These are phyloP conservation scores for Solanum piurae DNA, from an alignment of 257 asterid genomes.

Conservation along the genomic window DNA sequence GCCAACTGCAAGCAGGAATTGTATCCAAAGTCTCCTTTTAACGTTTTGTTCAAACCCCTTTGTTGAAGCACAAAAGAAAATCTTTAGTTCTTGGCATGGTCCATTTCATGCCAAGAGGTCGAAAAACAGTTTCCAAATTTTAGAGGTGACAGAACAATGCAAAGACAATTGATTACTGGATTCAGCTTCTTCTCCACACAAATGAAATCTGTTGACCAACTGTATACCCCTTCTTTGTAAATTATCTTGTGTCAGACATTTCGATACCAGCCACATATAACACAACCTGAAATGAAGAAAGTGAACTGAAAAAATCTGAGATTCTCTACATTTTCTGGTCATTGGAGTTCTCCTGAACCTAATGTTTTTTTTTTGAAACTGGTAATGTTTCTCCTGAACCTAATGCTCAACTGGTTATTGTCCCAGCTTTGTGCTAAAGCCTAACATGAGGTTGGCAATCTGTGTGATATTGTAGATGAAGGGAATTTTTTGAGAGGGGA, in stretches of 20 bases:
- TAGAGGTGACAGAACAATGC: not conserved
- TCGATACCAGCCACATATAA: not conserved
- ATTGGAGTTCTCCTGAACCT: not conserved
- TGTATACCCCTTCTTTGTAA: not conserved
- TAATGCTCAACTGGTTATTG: not conserved
- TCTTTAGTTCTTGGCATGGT: not conserved
- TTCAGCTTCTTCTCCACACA: not conserved
- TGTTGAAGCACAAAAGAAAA: not conserved
- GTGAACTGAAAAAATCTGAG: not conserved
- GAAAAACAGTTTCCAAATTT: not conserved
- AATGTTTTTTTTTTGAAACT: not conserved
- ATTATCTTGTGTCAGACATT: not conserved
- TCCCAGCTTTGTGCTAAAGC: not conserved
- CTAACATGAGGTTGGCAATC: not conserved
- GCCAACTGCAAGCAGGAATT: not conserved
- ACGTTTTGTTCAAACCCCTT: not conserved
- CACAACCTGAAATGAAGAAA: not conserved
- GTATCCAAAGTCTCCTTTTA: not conserved
- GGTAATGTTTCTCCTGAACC: not conserved
- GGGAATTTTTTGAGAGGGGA: not conserved
- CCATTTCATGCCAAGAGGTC: not conserved
- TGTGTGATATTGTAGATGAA: not conserved
- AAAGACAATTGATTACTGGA: not conserved
- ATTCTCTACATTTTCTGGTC: not conserved
- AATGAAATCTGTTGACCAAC: not conserved